A percentile compares a stretch with the other conserved stretches of the same genome.
These are phyloP conservation scores for Moelleriella libera DNA, from an alignment of 2,329 filamentous ascomycete species.

Conservation along the genomic window DNA sequence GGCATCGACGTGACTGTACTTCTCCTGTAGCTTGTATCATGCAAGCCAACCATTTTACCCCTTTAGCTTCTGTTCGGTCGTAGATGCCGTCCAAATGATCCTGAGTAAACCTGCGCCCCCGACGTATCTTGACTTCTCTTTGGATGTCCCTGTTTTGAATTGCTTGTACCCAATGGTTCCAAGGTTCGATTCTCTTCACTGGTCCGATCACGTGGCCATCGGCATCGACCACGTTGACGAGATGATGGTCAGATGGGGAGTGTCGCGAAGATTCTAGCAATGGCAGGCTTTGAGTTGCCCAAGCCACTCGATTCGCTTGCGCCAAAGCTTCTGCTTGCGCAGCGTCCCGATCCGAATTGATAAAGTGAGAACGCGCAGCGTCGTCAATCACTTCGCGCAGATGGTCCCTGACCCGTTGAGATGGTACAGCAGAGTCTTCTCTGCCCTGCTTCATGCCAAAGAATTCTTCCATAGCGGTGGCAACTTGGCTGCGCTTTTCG, in stretches of 20 bases:
- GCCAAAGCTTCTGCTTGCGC: slow-evolving; percentile 2
- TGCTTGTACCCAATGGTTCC: slow-evolving; percentile 25
- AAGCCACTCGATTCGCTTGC: slow-evolving; percentile 1
- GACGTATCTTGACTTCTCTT: slow-evolving; percentile 25
- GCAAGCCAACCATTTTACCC: slow-evolving; percentile 30
- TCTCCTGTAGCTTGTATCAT: slow-evolving; percentile 36
- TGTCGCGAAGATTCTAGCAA: not conserved
- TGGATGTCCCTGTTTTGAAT: slow-evolving; percentile 22
- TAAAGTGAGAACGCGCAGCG: not conserved
- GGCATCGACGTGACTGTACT: slow-evolving; percentile 23
- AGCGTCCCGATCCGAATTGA: not conserved
- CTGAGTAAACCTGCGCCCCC: slow-evolving; percentile 24
- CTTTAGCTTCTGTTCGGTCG: slow-evolving; percentile 25
- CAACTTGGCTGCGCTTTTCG: slow-evolving; percentile 13
- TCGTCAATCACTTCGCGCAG: slow-evolving; percentile 2
- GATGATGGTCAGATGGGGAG: slow-evolving; percentile 5
- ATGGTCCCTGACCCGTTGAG: slow-evolving; percentile 6
- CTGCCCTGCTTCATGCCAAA: slow-evolving; percentile 17
- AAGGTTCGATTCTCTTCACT: slow-evolving; percentile 19
- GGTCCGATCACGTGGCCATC: slow-evolving; percentile 23
- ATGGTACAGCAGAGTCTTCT: slow-evolving; percentile 7
- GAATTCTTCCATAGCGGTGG: slow-evolving; percentile 17
- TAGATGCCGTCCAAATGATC: slow-evolving; percentile 25
- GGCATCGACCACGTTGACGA: slow-evolving; percentile 22
- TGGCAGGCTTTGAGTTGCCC: slow-evolving; percentile 1